Evolutionary conservation across 1,139 yeast genomes (phyloP), one percentile per base, ranked within the genome.

Genomic region (Saccharomyces hybrid): DNA sequence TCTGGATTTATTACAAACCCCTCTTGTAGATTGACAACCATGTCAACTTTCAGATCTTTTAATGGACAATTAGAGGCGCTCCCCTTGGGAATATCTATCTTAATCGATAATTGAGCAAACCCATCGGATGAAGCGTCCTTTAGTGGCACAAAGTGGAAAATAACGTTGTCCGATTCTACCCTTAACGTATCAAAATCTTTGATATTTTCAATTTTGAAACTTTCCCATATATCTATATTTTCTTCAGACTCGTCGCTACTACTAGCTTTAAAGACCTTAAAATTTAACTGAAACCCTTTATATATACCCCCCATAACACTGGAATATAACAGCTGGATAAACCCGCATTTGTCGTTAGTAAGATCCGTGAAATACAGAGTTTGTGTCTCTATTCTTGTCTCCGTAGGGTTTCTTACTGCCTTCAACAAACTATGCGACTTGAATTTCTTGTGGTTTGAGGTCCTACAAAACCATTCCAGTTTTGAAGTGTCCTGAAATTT

Each of bases 271-370:
- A 77, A 83, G 50, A 88, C 72, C 63, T 89, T 79, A 70, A 88
- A 88, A 44, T 95, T 88, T 71, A 88, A 84, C 70, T 88, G 96
- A 41, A 96, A 88, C 24, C 96, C 88, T 61, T 84, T 85, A 68
- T 84, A 86, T 50, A 88, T 75, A 6, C 91, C 95, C 75, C 64
- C 67, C 54, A 88, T 82, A 28, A 90, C 80, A 69, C 84, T 86
- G 42, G 96, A 87, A 71, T 88, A 93, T 66, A 89, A 85, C 57
- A 89, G 76, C 73, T 89, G 97, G 38, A 87, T 88, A 71, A 89
- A 87, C 1, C 96, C 95, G 55, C 80, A 76, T 68, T 80, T 77
- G 2, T 83, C 84, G 12, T 78, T 70, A 46, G 74, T 75, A 59
- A 79, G 72, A 64, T 80, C 80, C 32, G 80, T 75, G 70, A 87